Conservation (phyloP, 306 rosid species). For the Rosa rugosa region DNA sequence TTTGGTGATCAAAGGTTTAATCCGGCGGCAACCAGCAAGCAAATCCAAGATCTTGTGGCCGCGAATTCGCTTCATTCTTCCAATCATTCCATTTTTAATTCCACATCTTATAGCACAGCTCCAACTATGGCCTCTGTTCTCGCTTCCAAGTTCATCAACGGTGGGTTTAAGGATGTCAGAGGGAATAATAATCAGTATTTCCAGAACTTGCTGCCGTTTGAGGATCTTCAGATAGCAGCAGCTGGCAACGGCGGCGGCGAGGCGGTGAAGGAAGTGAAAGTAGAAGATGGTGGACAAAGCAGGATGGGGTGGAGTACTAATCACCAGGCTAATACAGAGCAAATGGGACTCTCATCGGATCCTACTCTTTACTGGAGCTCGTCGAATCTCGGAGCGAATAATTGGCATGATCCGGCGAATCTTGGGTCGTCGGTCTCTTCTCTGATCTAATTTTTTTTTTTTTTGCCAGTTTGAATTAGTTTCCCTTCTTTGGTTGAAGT, state of each 20-base stretch:
- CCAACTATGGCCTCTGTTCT: conserved; percentile 59
- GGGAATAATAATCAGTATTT: conserved; percentile 29
- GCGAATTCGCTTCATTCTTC: conserved; percentile 41
- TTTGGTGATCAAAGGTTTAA: conserved; percentile 42
- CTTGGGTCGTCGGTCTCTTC: conserved; percentile 75
- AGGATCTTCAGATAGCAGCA: conserved; percentile 36
- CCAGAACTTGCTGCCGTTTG: conserved; percentile 45
- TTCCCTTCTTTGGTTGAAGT: conserved; percentile 25
- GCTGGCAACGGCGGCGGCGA: conserved; percentile 18
- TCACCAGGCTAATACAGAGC: conserved; percentile 55
- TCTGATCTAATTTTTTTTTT: conserved; percentile 43
- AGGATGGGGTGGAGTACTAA: conserved; percentile 45
- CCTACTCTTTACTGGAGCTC: conserved; percentile 71
- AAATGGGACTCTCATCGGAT: conserved; percentile 49
- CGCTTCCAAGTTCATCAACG: conserved; percentile 52
- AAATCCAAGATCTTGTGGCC: conserved; percentile 26
- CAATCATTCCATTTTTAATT: conserved; percentile 49
- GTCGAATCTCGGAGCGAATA: conserved; percentile 31
- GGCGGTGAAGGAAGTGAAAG: conserved; percentile 56
- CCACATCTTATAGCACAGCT: conserved; percentile 34
- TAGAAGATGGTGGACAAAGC: conserved; percentile 42
- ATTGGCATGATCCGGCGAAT: conserved; percentile 68
- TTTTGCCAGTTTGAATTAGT: neutral
- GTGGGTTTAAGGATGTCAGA: conserved; percentile 39
- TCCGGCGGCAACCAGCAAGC: conserved; percentile 20